Conservation (phyloP, 208 protist genomes). For the Novymonas esmeraldas region DNA sequence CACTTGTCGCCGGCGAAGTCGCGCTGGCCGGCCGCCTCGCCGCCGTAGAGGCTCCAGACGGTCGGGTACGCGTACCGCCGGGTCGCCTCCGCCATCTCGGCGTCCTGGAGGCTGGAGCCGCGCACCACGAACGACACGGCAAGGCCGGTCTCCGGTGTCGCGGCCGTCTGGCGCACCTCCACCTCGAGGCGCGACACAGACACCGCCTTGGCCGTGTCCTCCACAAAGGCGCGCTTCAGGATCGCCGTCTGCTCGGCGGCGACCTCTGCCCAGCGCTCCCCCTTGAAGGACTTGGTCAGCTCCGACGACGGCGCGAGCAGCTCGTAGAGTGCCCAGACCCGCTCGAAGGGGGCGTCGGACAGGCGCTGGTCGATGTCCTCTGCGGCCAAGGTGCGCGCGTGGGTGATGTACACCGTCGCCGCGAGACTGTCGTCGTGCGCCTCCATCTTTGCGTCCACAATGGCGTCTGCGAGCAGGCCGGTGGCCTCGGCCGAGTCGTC, state of each 20-base stretch:
- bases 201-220: constrained; percentile 41
- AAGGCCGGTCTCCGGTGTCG: constrained; percentile 16
- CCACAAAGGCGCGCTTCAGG: constrained; percentile 40
- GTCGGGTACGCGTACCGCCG: constrained; percentile 32
- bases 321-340: constrained; percentile 57
- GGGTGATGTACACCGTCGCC: constrained; percentile 30
- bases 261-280: constrained; percentile 30
- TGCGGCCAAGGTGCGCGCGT: constrained; percentile 27
- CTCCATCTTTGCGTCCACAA: constrained; percentile 27
- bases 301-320: constrained; percentile 28
- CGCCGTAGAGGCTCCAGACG: constrained; percentile 48
- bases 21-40: constrained; percentile 42
- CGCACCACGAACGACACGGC: constrained; percentile 27
- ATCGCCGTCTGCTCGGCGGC: constrained; percentile 21
- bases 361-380: constrained; percentile 43
- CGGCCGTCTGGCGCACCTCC: constrained; percentile 29
- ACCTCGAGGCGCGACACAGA: constrained; percentile 38
- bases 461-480: constrained; percentile 29
- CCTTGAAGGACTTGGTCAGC: constrained; percentile 33
- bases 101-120: constrained; percentile 17
- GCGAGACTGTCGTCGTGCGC: constrained; percentile 22
- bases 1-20: constrained; percentile 72
- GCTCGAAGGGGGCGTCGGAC: constrained; percentile 34
- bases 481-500: constrained; percentile 43
- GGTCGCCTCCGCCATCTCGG: constrained; percentile 32